Conservation (phyloP, 1,139 yeast genomes). For the Torulaspora pretoriensis region DNA sequence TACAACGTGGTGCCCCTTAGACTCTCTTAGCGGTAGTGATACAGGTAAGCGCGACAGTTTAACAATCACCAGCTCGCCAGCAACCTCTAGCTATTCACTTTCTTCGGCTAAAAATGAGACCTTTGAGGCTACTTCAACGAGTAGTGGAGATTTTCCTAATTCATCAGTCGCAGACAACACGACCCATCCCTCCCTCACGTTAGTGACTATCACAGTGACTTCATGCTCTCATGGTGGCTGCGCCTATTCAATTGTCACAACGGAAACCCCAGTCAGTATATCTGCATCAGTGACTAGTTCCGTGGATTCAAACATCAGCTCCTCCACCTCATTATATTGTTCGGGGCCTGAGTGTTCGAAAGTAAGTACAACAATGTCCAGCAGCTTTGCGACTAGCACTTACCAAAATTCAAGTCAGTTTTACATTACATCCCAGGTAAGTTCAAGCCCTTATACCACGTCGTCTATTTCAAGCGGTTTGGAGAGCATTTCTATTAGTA, state of each 20-base stretch:
- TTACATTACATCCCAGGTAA: background rate
- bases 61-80: background rate
- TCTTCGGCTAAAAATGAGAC: background rate
- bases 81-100: background rate
- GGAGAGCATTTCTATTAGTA: background rate
- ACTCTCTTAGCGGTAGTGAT: background rate
- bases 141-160: conserved; percentile 34
- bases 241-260: conserved; percentile 3
- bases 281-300: background rate
- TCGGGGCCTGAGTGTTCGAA: background rate
- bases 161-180: conserved; percentile 8
- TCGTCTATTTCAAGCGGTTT: background rate
- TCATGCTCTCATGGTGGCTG: conserved; percentile 9
- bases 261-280: background rate
- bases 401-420: background rate
- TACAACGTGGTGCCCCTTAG: conserved; percentile 48
- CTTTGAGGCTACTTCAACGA: conserved; percentile 24
- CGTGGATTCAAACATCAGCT: background rate
- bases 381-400: background rate
- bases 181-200: conserved; percentile 1
- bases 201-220: conserved; percentile 7
- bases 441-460: background rate
- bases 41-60: background rate
- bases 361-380: background rate
- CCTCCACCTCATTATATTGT: background rate